Conservation (phyloP, 2,329 filamentous ascomycete species). For the Neoscytalidium dimidiatum region DNA sequence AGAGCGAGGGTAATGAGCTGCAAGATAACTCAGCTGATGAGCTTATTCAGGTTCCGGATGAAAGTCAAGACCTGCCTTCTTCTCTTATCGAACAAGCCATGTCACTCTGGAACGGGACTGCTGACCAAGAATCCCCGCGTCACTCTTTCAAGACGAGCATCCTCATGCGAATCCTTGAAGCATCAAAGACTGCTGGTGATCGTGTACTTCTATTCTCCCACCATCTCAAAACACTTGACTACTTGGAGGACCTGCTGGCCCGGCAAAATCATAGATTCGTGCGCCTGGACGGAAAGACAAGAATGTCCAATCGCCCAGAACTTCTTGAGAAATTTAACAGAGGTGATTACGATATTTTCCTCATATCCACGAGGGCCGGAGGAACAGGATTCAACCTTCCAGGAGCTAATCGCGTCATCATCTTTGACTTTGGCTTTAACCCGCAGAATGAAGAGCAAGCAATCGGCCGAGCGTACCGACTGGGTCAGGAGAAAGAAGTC, state of each 20-base stretch:
- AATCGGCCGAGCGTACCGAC: conserved; percentile 80
- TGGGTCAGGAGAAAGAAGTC: conserved; percentile 79
- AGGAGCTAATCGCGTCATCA: conserved; percentile 80
- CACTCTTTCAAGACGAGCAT: conserved; percentile 70
- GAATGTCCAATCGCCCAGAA: conserved; percentile 50
- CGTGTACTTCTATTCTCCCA: conserved; percentile 82
- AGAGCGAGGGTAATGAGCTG: background rate
- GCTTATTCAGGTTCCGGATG: background rate
- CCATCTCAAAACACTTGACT: conserved; percentile 69
- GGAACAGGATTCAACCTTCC: conserved; percentile 82
- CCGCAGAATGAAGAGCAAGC: conserved; percentile 84
- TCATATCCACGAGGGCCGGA: conserved; percentile 83
- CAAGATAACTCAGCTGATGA: background rate
- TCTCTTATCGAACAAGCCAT: background rate
- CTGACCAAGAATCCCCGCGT: conserved; percentile 45
- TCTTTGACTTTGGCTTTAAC: conserved; percentile 83
- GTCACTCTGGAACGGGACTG: background rate
- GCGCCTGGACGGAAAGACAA: conserved; percentile 69
- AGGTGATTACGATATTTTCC: conserved; percentile 58
- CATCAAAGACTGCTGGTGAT: conserved; percentile 63
- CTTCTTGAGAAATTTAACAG: conserved; percentile 69
- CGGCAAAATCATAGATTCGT: conserved; percentile 47
- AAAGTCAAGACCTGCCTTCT: background rate
- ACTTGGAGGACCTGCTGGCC: conserved; percentile 61
- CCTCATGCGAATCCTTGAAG: conserved; percentile 68